phyloP scores from a whole-genome alignment of 2,329 filamentous ascomycete species.

The Blumeria hordei region DNA sequence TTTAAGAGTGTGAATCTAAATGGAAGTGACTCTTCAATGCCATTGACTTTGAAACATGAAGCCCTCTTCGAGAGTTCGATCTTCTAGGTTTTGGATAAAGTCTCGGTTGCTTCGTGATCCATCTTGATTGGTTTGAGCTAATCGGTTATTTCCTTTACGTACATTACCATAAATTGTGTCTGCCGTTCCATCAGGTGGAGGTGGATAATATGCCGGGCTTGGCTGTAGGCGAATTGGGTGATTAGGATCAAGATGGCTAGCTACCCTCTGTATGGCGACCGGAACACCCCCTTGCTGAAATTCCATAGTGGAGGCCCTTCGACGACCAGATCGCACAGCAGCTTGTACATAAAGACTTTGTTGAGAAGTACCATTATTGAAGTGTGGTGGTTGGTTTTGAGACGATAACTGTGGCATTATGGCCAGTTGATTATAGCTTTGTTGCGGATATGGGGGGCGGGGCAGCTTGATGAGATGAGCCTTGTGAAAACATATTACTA shows the following conservation, averaged over 20 bases:
- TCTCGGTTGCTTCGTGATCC: conserved; percentile 42
- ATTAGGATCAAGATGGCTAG: conserved; percentile 84
- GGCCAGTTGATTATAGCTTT: conserved; percentile 44
- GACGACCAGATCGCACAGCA: conserved; percentile 52
- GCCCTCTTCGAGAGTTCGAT: conserved; percentile 79
- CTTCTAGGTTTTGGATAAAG: conserved; percentile 86
- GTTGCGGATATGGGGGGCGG: conserved; percentile 62
- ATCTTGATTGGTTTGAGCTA: conserved; percentile 31
- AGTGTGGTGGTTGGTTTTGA: conserved; percentile 41
- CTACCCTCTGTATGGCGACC: conserved; percentile 75
- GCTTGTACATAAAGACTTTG: conserved; percentile 54
- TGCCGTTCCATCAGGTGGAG: conserved; percentile 60
- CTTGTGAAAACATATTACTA: conserved; percentile 48
- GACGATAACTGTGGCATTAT: conserved; percentile 37
- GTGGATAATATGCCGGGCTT: conserved; percentile 91
- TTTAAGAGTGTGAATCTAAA: too few species aligned
- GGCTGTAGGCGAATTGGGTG: conserved; percentile 85
- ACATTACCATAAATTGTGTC: conserved; percentile 33
- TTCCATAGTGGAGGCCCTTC: conserved; percentile 90
- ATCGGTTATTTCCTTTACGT: conserved; percentile 53
- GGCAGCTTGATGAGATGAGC: conserved; percentile 23
- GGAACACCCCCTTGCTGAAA: conserved; percentile 85
- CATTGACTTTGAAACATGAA: conserved; percentile 48
- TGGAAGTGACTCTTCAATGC: conserved; percentile 28
- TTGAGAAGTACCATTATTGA: conserved; percentile 24